Evolutionary conservation across 441 rosid genomes (phyloP).

Genomic region (Syzygium syzygioides): DNA sequence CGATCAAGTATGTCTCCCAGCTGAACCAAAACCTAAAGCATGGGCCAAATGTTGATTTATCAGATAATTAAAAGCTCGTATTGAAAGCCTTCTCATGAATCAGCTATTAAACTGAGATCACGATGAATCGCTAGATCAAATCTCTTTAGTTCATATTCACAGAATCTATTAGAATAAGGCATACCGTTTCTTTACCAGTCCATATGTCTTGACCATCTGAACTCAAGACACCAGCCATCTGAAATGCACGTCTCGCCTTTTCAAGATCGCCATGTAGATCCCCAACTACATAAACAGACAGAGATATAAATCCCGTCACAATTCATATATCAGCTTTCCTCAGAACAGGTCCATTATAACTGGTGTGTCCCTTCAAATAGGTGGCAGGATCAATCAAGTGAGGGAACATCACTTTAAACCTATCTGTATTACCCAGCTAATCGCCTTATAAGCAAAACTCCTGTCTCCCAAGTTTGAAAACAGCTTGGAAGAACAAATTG

Average conservation of each 20-base stretch:
- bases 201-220: slow-evolving; percentile 62
- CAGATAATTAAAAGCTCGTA: neutral
- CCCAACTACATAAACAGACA: slow-evolving; percentile 43
- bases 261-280: slow-evolving; percentile 88
- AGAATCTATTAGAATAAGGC: neutral
- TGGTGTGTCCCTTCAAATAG: neutral
- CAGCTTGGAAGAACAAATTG: neutral
- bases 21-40: slow-evolving; percentile 63
- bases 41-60: neutral
- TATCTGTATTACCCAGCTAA: neutral
- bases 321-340: neutral
- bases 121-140: neutral
- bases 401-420: neutral
- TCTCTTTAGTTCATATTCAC: neutral
- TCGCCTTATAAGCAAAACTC: neutral
- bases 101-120: neutral
- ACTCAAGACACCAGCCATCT: slow-evolving; percentile 77
- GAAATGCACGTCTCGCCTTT: slow-evolving; percentile 72
- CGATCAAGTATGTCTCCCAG: slow-evolving; percentile 91
- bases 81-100: neutral
- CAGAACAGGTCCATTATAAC: neutral
- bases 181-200: slow-evolving; percentile 76
- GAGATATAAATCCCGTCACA: neutral
- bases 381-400: neutral
- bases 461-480: neutral